Percentiles rank a stretch among this genome's conserved stretches.
Evolutionary conservation across 352 stramenopile species (phyloP).

Genomic region (Phytophthora pinifolia): DNA sequence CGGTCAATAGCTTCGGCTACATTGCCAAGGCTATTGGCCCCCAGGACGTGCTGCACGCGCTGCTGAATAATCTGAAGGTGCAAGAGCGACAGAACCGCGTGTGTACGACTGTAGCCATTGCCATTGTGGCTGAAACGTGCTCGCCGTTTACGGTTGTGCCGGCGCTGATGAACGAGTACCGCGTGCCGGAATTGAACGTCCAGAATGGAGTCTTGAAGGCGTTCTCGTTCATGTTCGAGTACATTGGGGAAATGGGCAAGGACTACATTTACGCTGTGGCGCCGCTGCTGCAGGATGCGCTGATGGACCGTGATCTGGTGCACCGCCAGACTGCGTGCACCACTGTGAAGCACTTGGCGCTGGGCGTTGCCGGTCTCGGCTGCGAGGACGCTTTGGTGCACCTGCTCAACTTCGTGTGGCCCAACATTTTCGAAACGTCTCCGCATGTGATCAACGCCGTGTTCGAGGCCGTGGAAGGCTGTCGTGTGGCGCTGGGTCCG

Average conservation of each 20-base stretch:
- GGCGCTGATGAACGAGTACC: slow-evolving; percentile 99
- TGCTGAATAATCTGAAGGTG: slow-evolving; percentile 99
- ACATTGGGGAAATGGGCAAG: slow-evolving; percentile 99
- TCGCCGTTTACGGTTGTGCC: slow-evolving; percentile 99
- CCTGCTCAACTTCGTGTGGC: slow-evolving; percentile 99
- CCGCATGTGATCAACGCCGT: slow-evolving; percentile 99
- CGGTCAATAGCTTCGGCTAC: slow-evolving; percentile 99
- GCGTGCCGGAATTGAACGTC: slow-evolving; percentile 99
- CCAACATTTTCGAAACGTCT: slow-evolving; percentile 99
- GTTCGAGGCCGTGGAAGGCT: slow-evolving; percentile 98
- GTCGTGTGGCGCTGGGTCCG: slow-evolving; percentile 95
- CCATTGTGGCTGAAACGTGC: slow-evolving; percentile 99
- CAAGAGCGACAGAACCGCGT: slow-evolving; percentile 99
- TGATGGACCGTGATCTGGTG: slow-evolving; percentile 99
- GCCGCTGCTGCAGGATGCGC: slow-evolving; percentile 97
- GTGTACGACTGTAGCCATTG: slow-evolving; percentile 99
- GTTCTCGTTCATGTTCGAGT: slow-evolving; percentile 99
- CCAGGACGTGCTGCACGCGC: slow-evolving; percentile 98
- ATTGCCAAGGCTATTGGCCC: slow-evolving; percentile 99
- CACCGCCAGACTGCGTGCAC: slow-evolving; percentile 98
- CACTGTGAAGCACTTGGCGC: slow-evolving; percentile 97
- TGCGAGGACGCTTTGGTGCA: slow-evolving; percentile 98
- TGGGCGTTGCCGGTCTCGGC: slow-evolving; percentile 95
- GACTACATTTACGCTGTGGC: slow-evolving; percentile 99
- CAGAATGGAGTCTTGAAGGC: slow-evolving; percentile 99